A percentile compares a stretch with the other conserved stretches of the same genome.
Evolutionary conservation across 2,329 filamentous ascomycete species (phyloP).

Genomic region (Penicillium italicum): DNA sequence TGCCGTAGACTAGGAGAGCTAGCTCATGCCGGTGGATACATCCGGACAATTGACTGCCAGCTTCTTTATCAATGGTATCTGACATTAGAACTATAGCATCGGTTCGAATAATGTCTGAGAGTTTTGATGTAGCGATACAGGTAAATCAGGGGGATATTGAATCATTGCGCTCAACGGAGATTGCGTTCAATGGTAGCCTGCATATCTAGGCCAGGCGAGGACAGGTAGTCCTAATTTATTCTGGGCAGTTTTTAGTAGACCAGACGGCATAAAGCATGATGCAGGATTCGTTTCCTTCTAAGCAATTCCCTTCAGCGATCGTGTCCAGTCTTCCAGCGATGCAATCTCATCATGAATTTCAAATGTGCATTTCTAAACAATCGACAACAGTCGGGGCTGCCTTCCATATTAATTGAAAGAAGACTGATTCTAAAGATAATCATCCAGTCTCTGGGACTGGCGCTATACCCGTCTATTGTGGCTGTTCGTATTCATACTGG

Average conservation of each 20-base stretch:
- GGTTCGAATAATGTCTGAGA: no score
- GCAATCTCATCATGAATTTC: no score
- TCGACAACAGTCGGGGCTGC: fast-evolving
- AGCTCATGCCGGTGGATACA: not conserved
- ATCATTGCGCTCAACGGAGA: not conserved
- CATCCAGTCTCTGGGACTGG: not conserved
- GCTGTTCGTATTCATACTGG: no score
- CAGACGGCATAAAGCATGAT: not conserved
- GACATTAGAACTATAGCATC: not conserved
- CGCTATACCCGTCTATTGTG: not conserved
- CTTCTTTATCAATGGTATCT: no score
- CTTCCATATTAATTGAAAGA: not conserved
- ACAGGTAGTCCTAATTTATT: not conserved
- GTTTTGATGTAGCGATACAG: not conserved
- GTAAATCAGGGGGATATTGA: not conserved
- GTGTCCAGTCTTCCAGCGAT: not conserved
- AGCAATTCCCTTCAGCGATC: not conserved
- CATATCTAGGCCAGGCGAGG: not conserved
- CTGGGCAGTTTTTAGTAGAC: not conserved
- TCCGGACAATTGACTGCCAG: no score
- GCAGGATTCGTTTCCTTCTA: not conserved
- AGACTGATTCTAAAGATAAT: not conserved
- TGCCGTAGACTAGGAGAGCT: not conserved
- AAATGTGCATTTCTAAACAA: not conserved
- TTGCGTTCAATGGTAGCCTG: not conserved